Conservation (phyloP, 441 rosid genomes). For the Gossypium schwendimanii region DNA sequence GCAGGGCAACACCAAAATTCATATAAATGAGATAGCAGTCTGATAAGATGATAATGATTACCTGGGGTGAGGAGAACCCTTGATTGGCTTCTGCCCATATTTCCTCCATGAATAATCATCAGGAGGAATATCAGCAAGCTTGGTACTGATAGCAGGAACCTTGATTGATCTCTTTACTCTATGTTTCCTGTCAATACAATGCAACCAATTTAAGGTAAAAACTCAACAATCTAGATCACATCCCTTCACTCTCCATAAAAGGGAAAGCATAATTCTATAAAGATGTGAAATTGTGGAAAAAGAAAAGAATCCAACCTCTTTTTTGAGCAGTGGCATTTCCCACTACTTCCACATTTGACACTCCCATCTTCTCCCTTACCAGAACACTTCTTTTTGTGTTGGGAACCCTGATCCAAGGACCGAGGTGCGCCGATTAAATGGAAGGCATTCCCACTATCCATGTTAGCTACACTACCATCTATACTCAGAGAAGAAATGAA, state of each 20-base stretch:
- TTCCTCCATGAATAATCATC: slow-evolving; percentile 85
- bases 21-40: slow-evolving; percentile 11
- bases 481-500: slow-evolving; percentile 70
- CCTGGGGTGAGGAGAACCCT: slow-evolving; percentile 87
- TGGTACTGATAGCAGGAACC: slow-evolving; percentile 75
- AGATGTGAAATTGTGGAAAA: not conserved
- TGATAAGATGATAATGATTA: slow-evolving; percentile 14
- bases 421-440: slow-evolving; percentile 49
- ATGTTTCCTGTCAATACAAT: slow-evolving; percentile 44
- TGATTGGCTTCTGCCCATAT: slow-evolving; percentile 77
- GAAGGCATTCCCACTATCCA: slow-evolving; percentile 50
- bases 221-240: not conserved
- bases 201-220: slow-evolving; percentile 11
- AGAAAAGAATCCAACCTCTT: slow-evolving; percentile 41
- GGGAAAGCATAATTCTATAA: not conserved
- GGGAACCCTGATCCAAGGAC: slow-evolving; percentile 57
- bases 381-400: slow-evolving; percentile 51
- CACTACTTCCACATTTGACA: slow-evolving; percentile 51
- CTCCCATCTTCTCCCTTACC: slow-evolving; percentile 62
- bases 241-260: not conserved
- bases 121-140: slow-evolving; percentile 76
- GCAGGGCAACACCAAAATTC: not conserved
- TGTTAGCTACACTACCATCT: slow-evolving; percentile 64
- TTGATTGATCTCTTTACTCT: slow-evolving; percentile 62
- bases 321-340: slow-evolving; percentile 75